Evolutionary conservation across 768 basidiomycete species (phyloP), one percentile per base, ranked within the genome.

Genomic region (Kondoa subrosea): DNA sequence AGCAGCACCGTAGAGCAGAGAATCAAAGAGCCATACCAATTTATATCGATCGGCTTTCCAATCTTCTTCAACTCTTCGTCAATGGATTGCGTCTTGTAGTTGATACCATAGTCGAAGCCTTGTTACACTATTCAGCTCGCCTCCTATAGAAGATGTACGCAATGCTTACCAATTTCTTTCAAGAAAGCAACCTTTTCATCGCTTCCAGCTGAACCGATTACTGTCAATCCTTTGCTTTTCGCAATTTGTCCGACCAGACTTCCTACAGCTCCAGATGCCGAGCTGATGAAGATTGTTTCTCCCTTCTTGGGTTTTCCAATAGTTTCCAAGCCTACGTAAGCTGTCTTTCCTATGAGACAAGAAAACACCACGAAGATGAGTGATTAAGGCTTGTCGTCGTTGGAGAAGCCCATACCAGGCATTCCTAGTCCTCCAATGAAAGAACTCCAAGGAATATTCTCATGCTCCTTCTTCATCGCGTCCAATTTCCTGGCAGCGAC

Each of bases 161-260:
- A n/a, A n/a, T n/a, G n/a, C n/a, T n/a, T n/a, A n/a, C 85, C 87
- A n/a, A 86, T 71, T 1, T 80, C 67, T 31, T 75, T 79, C 76
- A 85, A 64, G 72, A 81, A 85, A 2, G 78, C 74, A 4, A 88
- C 85, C 76, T 89, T 88, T 64, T 85, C 84, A n/a, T 87, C 85
- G 0, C 83, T 82, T 1, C 87, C 85, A 0, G 85, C 84, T 0
- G 84, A 85, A 0, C 82, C 85, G 62, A 89, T 85, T 50, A 88
- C 87, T 71, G 84, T 85, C 40, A 80, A 69, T 0, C 81, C 81
- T 0, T 77, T 74, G 0, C 70, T 71, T 69, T 81, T 80, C 29
- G 81, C 80, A n/a, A 81, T 70, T 73, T 81, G 80, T 32, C 78
- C 75, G 60, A 81, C 79, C 21, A 79, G 84, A 82, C 83, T 82